Evolutionary conservation across 345 rosid species (phyloP).

Genomic region (Salix dunnii): DNA sequence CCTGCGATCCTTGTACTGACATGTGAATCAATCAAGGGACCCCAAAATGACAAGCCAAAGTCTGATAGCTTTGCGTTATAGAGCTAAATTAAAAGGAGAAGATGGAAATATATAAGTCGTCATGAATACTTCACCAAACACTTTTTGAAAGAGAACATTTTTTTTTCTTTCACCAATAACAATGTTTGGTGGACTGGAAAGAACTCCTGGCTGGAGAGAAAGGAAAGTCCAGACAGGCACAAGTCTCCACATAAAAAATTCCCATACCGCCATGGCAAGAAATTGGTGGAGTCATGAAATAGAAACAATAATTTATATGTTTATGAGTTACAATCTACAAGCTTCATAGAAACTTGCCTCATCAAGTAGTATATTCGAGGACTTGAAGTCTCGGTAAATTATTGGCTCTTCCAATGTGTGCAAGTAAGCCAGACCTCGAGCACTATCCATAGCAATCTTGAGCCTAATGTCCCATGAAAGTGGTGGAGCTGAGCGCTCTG

Average conservation of each 20-base stretch:
- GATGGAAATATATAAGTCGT: neutral
- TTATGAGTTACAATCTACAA: too few species aligned
- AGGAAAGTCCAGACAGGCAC: neutral
- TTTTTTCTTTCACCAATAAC: neutral
- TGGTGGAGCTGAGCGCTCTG: neutral
- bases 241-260: too few species aligned
- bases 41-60: neutral
- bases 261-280: too few species aligned
- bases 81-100: neutral
- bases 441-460: neutral
- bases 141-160: neutral
- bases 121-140: neutral
- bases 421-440: neutral
- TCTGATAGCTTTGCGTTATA: neutral
- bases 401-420: neutral
- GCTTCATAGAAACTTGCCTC: too few species aligned
- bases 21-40: neutral
- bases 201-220: neutral
- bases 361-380: neutral
- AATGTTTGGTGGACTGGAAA: neutral
- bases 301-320: neutral
- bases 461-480: slow-evolving; percentile 3
- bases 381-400: neutral
- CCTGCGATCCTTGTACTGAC: neutral
- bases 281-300: neutral